Base-by-base conservation (phyloP, 2,329 filamentous ascomycete genomes). In the Pestalotiopsis sp. region DNA sequence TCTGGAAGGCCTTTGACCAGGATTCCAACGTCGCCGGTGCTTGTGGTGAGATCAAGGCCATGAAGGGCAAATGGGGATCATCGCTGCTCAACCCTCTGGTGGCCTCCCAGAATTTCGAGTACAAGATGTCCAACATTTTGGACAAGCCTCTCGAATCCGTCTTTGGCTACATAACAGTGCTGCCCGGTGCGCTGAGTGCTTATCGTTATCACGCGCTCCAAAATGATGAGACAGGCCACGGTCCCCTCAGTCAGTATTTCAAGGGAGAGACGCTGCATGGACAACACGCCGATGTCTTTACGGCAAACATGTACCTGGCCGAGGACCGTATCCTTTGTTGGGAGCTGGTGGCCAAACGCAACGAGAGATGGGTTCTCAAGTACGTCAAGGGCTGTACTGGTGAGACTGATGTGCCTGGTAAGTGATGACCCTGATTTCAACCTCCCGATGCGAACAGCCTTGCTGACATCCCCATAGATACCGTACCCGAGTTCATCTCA, bases 81-180 rank as follows among this genome's bases (percentile, higher is more conserved):
- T 94, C 97, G 76, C 87, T 99, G 45, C 80, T 98, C 73, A 99
- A 98, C 77, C 96, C 96, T 0, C 87, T 99, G 4, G 93, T 99
- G 25, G 96, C 96, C 2, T 95, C 95, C 0, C 96, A 99, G 77
- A 99, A 99, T 78, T 99, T 99, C 76, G 96, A 99, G 84, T 99
- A 99, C 87, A 99, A 99, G 87, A 97, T 99, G 92, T 97, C 94
- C 80, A 99, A 99, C 78, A 99, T 99, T 78, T 87, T 99, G 59
- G 96, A 99, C 81, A 99, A 99, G 83, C 96, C 96, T 2, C 85
- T 99, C 56, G 96, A 99, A 79, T 98, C 95, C 4, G 94, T 95
- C 0, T 99, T 99, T 80, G 96, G 96, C 61, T 99, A 98, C 83
- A 98, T 99, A 78, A 94, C 94, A 59, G 96, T 99, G 76, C 86